Conservation (phyloP, 2,329 filamentous ascomycete species). For the Colletotrichum ledebouriae region DNA sequence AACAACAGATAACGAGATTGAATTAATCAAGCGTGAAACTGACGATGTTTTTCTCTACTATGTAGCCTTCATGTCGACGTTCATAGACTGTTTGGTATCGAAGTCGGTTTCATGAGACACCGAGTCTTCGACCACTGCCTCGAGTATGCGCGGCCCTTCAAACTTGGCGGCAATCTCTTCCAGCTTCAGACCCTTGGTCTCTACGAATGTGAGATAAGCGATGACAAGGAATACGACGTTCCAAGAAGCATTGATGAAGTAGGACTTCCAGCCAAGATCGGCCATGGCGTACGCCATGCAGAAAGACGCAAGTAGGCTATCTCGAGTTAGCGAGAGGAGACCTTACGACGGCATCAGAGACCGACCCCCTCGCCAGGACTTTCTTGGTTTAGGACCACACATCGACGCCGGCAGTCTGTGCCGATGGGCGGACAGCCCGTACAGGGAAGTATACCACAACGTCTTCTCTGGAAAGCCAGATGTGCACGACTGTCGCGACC, state of each 20-base stretch:
- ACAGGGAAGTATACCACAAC: constrained; percentile 52
- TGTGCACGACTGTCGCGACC: constrained; percentile 54
- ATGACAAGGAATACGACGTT: constrained; percentile 47
- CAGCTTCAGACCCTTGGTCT: constrained; percentile 49
- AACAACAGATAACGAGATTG: too few relatives aligned
- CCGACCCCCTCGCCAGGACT: constrained; percentile 53
- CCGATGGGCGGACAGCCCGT: constrained; percentile 57
- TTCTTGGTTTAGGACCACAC: constrained; percentile 58
- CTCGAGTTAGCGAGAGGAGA: neutral
- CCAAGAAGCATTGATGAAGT: constrained; percentile 50
- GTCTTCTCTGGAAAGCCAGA: constrained; percentile 55
- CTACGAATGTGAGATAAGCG: constrained; percentile 47
- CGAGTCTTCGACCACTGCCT: constrained; percentile 6
- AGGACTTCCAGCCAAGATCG: constrained; percentile 50
- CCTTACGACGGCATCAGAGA: constrained; percentile 54
- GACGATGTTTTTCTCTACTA: too few relatives aligned
- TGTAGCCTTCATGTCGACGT: neutral
- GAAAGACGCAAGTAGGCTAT: constrained; percentile 47
- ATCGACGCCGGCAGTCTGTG: constrained; percentile 59
- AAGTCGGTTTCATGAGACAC: neutral
- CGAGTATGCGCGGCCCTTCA: constrained; percentile 39
- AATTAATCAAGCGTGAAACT: too few relatives aligned
- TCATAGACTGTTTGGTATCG: neutral
- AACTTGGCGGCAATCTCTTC: constrained; percentile 49
- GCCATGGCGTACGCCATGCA: constrained; percentile 50